Evolutionary conservation across 768 basidiomycete genomes (phyloP), one percentile per base, ranked within the genome.

Genomic region (Tubosaeta sp.): DNA sequence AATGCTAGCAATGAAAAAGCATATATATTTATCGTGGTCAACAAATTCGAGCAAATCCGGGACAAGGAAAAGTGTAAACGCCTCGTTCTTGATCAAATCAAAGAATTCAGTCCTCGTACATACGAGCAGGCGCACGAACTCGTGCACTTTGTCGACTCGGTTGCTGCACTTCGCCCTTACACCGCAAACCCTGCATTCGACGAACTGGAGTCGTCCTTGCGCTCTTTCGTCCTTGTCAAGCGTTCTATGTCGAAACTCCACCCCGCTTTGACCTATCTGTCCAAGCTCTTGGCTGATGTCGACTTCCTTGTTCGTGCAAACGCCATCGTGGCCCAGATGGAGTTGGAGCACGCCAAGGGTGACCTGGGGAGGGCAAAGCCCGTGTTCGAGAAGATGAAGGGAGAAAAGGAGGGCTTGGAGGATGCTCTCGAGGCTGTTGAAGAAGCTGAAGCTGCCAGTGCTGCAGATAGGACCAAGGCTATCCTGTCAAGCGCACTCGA

Each of bases 131-230:
- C 92, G 0, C 81, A 86, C 42, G 91, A 98, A 67, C 83, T 99
- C 38, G 95, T 99, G 4, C 97, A 99, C 71, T 99, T 98, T 68
- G 97, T 99, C 62, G 97, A 99, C 67, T 95, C 94, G 7, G 84
- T 86, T 13, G 72, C 80, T 0, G 86, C 85, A 17, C 78, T 86
- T 38, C 80, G 83, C 51, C 82, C 82, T n/a, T 81, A 75, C 66
- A 75, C 79, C 17, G 80, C 77, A 52, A 84, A 82, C 57, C 78
- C 80, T 5, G 74, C 90, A 1, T 97, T 98, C 62, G 86, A 86
- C 52, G 84, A 90, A 63, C 85, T 99, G 55, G 95, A 98, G 69
- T 83, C 86, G 10, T 83, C 89, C 0, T 75, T 99, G 33, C 85
- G 95, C 16, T 93, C 91, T 0, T 99, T 99, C 68, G 94, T 99